Evolutionary conservation across 2,329 filamentous ascomycete genomes (phyloP), one percentile per base, ranked within the genome.

Genomic region (Cercospora nicotianae): DNA sequence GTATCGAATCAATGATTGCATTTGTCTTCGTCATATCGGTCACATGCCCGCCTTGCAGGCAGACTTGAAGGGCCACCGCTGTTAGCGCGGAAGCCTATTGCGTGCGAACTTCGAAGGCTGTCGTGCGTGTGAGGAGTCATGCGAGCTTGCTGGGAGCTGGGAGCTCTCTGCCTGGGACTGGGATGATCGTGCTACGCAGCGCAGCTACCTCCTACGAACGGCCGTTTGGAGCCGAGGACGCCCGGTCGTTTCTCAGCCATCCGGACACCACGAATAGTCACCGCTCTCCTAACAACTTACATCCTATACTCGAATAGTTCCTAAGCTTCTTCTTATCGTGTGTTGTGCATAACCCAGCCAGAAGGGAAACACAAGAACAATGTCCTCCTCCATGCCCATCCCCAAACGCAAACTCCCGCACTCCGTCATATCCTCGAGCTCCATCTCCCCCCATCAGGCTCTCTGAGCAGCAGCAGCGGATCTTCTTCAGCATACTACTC

Each of bases 381-480:
- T 90, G 87, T 89, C 88, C 68, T 89, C 89, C 67, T 90, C 88
- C 68, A 92, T 92, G 80, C 83, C 86, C 72, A 92, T 93, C 73
- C 90, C 89, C 3, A 77, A 80, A 71, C 80, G 84, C 69, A 81
- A 79, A 76, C 77, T 76, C 82, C 75, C 82, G 36, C 84, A 86
- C 2, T 87, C 86, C 84, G 71, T 77, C 80, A 60, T 67, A 63
- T 48, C 51, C 58, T 60, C 58, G 65, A 23, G 36, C 48, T 59
- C 55, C 5, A 23, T 28, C 48, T 59, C 55, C 5, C 16, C 16
- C n/a, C 28, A 2, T 33, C 55, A 4, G 36, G 36, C 36, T 59
- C 55, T 7, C 28, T 53, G 6, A 53, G 48, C 48, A 53, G 31
- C 55, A 59, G 28, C 26, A 33, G 28, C 55, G 9, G 28, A 3